Conservation (phyloP, 2,329 filamentous ascomycete species). For the Colletotrichum horii region DNA sequence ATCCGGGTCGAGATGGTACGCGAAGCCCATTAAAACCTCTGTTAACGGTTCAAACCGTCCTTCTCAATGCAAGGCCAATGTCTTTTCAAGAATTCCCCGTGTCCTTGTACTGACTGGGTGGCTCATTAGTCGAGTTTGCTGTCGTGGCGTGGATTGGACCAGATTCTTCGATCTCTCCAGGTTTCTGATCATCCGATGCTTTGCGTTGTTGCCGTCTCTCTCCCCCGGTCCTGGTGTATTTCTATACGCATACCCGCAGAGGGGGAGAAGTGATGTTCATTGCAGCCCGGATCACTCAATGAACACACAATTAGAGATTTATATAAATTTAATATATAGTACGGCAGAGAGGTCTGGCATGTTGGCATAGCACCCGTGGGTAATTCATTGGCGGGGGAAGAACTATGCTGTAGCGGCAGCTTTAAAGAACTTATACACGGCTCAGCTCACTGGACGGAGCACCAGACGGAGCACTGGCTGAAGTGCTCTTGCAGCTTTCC, state of each 20-base stretch:
- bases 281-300: background rate
- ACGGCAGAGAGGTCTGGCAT: background rate
- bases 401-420: background rate
- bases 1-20: fast-evolving
- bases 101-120: background rate
- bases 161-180: background rate
- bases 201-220: background rate
- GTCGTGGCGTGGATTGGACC: background rate
- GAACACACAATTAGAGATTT: background rate
- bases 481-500: no score
- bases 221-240: background rate
- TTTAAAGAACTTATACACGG: background rate
- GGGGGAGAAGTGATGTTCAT: background rate
- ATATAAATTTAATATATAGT: background rate
- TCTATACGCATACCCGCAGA: background rate
- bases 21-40: background rate
- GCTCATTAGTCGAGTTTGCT: background rate
- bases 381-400: background rate
- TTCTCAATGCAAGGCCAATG: background rate
- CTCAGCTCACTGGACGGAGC: background rate
- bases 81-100: fast-evolving
- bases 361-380: background rate
- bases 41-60: background rate
- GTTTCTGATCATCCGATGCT: background rate
- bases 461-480: background rate